These are phyloP conservation scores for Ramalina intermedia DNA, from an alignment of 495 filamentous ascomycete species.

Conservation along the genomic window DNA sequence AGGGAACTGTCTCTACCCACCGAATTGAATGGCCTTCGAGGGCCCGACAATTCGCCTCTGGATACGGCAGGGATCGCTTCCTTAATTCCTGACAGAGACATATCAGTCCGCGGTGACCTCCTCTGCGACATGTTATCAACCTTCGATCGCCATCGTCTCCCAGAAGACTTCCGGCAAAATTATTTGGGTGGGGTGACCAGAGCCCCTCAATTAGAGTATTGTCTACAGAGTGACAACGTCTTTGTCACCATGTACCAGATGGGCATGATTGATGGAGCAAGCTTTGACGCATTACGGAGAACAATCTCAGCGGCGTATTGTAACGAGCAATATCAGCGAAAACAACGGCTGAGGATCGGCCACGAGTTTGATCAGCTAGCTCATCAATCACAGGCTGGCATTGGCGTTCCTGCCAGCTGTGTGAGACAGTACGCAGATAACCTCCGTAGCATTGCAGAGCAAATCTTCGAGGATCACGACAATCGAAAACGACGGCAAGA, in stretches of 20 bases:
- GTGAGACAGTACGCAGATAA: constrained; percentile 19
- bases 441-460: constrained; percentile 23
- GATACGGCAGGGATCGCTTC: not conserved
- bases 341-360: constrained; percentile 24
- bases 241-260: constrained; percentile 37
- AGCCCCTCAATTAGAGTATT: constrained; percentile 25
- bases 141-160: constrained; percentile 28
- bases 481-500: constrained; percentile 22
- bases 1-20: not conserved
- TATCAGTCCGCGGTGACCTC: constrained; percentile 20
- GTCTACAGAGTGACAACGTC: constrained; percentile 35
- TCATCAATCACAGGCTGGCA: constrained; percentile 6
- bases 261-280: constrained; percentile 31
- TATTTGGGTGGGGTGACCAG: constrained; percentile 19
- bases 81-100: not conserved
- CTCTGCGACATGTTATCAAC: constrained; percentile 36
- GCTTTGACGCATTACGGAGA: constrained; percentile 32
- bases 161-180: constrained; percentile 32
- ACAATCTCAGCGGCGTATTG: constrained; percentile 32
- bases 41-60: not conserved
- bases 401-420: constrained; percentile 15
- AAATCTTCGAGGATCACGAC: constrained; percentile 24
- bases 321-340: constrained; percentile 35
- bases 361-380: constrained; percentile 27
- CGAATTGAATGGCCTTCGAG: constrained; percentile 1